Evolutionary conservation across 345 rosid genomes (phyloP), one percentile per base, ranked within the genome.

Genomic region (Sisymbrium altissimum): DNA sequence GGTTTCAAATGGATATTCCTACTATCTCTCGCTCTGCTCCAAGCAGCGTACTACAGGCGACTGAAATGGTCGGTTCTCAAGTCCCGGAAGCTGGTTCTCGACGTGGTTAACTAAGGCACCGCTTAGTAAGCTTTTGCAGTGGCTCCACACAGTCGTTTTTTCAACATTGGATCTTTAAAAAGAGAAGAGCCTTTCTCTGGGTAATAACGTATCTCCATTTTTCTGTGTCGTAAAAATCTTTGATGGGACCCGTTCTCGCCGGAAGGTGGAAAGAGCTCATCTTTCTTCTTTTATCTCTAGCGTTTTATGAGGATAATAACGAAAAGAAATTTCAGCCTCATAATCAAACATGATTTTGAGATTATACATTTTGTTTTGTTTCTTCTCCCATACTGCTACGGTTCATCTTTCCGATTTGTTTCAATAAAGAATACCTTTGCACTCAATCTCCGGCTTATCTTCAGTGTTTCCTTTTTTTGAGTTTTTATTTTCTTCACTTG

Each of bases 1-100:
- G 99, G 99, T 66, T 96, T 92, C 78, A 96, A 96, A 73, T 92
- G 99, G 99, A 96, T 96, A 77, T 92, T 92, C 66, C 82, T 96
- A 72, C 86, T 96, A 33, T 92, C 98, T 36, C 56, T 96, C 70
- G 99, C 98, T 5, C 76, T 96, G 46, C 96, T 96, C 78, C 99
- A 92, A 82, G 98, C 97, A 61, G 97, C 76, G 9, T 96, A 92
- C 50, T 90, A 92, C 81, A 82, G 98, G 80, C 90, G 99, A 43
- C 72, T 92, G 86, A 96, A 54, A 87, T 92, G 98, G 99, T 92
- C 98, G 0, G 85, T 92, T 55, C 77, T 90, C 53, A 89, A 96
- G 79, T 92, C 99, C 3, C 94, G 98, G 66, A 90, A 84, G 84
- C 84, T 96, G 66, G 89, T 96, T 29, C 68, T 92, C 0, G 99